A percentile compares a stretch with the other conserved stretches of the same genome.
Evolutionary conservation across 306 rosid species (phyloP).

Genomic region (Castanospermum australe): DNA sequence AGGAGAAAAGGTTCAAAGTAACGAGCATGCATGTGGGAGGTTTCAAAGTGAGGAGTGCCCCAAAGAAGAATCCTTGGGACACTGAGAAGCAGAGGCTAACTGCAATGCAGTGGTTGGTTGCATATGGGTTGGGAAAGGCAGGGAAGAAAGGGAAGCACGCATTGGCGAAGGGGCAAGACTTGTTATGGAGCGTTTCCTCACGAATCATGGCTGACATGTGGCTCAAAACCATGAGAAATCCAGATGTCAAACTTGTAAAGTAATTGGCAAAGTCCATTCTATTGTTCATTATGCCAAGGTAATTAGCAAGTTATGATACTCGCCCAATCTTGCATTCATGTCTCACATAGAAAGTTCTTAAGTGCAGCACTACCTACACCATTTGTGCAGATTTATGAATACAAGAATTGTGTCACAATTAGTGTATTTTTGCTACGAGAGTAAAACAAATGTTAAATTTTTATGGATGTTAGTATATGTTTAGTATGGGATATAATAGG

Average conservation of each 20-base stretch:
- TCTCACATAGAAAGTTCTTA: background rate
- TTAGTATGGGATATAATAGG: no score
- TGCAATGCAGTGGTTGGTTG: slow-evolving; percentile 93
- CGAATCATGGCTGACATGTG: slow-evolving; percentile 93
- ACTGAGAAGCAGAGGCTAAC: slow-evolving; percentile 75
- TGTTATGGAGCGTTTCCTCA: slow-evolving; percentile 89
- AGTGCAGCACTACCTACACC: slow-evolving; percentile 4
- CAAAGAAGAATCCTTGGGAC: slow-evolving; percentile 66
- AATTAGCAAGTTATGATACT: background rate
- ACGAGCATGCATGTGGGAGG: slow-evolving; percentile 80
- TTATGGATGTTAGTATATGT: no score
- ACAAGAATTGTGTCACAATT: background rate
- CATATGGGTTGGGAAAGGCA: slow-evolving; percentile 72
- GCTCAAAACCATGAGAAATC: slow-evolving; percentile 92
- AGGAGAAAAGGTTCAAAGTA: slow-evolving; percentile 60
- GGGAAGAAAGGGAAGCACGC: slow-evolving; percentile 64
- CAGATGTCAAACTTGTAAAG: slow-evolving; percentile 66
- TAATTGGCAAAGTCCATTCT: slow-evolving; percentile 16
- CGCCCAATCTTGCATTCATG: slow-evolving; percentile 13
- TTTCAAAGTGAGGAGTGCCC: slow-evolving; percentile 53
- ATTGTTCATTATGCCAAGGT: background rate
- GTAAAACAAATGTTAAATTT: no score
- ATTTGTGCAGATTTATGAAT: slow-evolving; percentile 11
- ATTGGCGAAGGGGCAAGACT: slow-evolving; percentile 55
- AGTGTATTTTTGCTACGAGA: slow-evolving; percentile 20